A percentile compares a stretch with the other conserved stretches of the same genome.
Conservation (phyloP, 768 basidiomycete genomes). For the Tulasnella calospora region DNA sequence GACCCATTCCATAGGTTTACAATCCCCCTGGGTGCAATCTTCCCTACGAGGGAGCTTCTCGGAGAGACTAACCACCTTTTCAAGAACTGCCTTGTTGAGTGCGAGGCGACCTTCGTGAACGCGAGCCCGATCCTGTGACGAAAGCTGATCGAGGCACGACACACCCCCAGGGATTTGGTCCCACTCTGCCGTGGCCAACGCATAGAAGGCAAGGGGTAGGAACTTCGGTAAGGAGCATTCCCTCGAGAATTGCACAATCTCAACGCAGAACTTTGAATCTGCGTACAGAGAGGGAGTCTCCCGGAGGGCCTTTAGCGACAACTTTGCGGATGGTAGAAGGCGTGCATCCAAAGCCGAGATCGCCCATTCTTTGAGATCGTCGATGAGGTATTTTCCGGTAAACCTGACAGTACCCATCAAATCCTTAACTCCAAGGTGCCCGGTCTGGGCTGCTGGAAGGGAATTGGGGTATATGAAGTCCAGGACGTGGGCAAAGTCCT, state of each 20-base stretch:
- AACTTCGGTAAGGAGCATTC: neutral
- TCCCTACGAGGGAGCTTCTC: neutral
- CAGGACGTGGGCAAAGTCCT: conserved; percentile 2
- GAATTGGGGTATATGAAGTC: conserved; percentile 7
- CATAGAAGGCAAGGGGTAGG: neutral
- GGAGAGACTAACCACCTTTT: neutral
- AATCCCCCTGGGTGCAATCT: neutral
- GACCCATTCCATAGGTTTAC: neutral
- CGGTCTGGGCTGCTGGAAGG: neutral
- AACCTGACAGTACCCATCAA: neutral
- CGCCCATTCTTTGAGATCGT: neutral
- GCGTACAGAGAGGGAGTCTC: neutral
- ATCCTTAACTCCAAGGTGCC: neutral
- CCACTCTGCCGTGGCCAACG: conserved; percentile 4
- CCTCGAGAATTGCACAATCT: neutral
- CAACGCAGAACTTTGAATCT: neutral
- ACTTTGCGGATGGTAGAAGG: neutral
- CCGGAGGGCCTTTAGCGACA: neutral
- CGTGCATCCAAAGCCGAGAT: neutral
- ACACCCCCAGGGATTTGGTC: neutral
- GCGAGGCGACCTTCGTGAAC: neutral
- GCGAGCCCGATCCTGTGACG: neutral
- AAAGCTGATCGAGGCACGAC: neutral
- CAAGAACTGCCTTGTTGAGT: neutral
- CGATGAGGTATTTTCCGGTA: neutral